A percentile compares a stretch with the other conserved stretches of the same genome.
These are phyloP conservation scores for Pyrenophora teres DNA, from an alignment of 2,329 filamentous ascomycete species.

Conservation along the genomic window DNA sequence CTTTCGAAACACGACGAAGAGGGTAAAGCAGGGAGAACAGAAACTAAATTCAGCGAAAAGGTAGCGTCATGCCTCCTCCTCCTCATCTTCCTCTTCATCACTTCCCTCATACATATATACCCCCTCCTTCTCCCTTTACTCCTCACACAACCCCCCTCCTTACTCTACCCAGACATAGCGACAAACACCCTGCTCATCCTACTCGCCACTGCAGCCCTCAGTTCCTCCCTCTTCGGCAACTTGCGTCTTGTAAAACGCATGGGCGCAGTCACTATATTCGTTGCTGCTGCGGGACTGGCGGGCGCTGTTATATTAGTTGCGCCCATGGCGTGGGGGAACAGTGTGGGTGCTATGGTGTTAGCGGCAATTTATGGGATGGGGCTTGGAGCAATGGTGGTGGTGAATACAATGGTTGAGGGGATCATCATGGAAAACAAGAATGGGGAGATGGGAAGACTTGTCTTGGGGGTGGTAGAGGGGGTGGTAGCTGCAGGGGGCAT, in stretches of 20 bases:
- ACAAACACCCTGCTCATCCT: slow-evolving; percentile 7
- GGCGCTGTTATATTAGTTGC: not conserved
- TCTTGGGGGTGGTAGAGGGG: too few species aligned
- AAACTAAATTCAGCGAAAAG: too few species aligned
- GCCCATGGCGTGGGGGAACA: not conserved
- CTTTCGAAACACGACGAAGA: too few species aligned
- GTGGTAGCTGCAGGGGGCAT: too few species aligned
- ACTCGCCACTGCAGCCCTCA: slow-evolving; percentile 6
- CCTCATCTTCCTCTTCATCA: not conserved
- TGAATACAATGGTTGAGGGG: too few species aligned
- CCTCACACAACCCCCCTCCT: slow-evolving; percentile 6
- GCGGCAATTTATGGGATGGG: too few species aligned
- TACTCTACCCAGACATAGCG: not conserved
- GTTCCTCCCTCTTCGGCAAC: slow-evolving; percentile 1
- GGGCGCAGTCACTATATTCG: slow-evolving; percentile 7
- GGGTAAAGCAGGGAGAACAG: too few species aligned
- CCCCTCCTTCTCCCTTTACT: slow-evolving; percentile 20
- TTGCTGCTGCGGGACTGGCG: not conserved
- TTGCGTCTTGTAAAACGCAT: not conserved
- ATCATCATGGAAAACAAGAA: too few species aligned
- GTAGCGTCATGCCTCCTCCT: too few species aligned
- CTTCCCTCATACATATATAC: slow-evolving; percentile 14
- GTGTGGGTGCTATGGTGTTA: too few species aligned
- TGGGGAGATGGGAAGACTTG: too few species aligned
- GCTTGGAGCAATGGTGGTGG: too few species aligned